These are phyloP conservation scores for Mentha longifolia DNA, from an alignment of 257 asterid species.

Conservation along the genomic window DNA sequence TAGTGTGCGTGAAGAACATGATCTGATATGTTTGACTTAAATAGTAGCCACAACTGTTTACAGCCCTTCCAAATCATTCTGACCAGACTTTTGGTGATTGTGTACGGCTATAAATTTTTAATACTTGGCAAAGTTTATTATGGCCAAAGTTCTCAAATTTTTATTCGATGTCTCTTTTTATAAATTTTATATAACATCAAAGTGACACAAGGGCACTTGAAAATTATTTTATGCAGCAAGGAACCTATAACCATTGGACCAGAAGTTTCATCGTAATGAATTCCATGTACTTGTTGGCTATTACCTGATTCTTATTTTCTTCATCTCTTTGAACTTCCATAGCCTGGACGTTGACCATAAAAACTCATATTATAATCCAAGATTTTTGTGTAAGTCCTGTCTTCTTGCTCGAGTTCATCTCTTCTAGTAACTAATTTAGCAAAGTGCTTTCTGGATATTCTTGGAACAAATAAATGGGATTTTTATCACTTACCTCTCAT, in stretches of 20 bases:
- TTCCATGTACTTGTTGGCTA: no score
- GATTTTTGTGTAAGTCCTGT: no score
- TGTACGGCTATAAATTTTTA: neutral
- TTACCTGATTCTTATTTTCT: no score
- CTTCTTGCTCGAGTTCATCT: no score
- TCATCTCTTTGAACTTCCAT: no score
- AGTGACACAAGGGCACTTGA: neutral
- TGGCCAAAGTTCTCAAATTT: neutral
- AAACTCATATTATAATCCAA: no score
- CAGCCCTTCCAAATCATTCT: neutral
- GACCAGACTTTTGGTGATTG: neutral
- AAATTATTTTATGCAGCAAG: no score
- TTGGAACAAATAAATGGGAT: conserved; percentile 3
- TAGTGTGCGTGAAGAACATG: neutral
- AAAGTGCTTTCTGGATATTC: no score
- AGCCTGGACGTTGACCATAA: no score
- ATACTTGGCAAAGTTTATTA: neutral
- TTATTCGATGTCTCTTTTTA: neutral
- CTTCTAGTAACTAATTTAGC: no score
- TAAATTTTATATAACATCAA: neutral
- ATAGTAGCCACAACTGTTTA: neutral
- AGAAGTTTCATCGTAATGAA: no score
- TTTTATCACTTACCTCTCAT: neutral
- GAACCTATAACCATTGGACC: no score
- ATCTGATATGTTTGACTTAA: neutral